Base-by-base conservation (phyloP, 192 early-diverging fungal genomes). In the Podila verticillata region DNA sequence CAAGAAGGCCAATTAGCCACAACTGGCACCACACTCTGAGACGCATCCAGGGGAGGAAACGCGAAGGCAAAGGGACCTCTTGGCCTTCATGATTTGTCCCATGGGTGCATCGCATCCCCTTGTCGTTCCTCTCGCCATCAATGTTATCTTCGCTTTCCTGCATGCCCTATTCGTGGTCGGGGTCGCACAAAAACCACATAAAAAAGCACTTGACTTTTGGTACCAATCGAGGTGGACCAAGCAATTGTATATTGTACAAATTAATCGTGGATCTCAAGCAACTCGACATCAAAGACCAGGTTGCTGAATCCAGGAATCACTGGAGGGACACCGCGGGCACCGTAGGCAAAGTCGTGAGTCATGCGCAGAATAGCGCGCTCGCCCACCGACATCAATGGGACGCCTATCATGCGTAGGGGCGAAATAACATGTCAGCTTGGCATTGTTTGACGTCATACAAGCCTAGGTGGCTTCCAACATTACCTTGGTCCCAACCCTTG, bases 381-480 rank as follows among this genome's bases (percentile, higher is more conserved):
- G 73, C 96, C 96, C 32, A 97, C 74, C 61, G 93, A 95, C 91
- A 99, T 91, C 83, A 96, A 85, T n/a, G 95, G 95, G 61, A 99
- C 96, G 83, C 95, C 97, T 88, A 91, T 87, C 4, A 17, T 39
- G 20, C 15, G 28, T 49, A n/a, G 20, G 4, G 30, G 24, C 7
- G 20, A 19, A 10, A 35, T 58, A 61, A 15, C 13, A 20, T 28
- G 26, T 30, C n/a, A 24, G 8, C 4, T 24, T 24, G 51, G 51
- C n/a, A 54, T 24, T n/a, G 22, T 3, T 54, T 17, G 22, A 7
- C 5, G 51, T 44, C 39, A 54, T 54, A n/a, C n/a, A 44, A 36
- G 39, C 15, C 10, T n/a, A n/a, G n/a, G n/a, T n/a, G n/a, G 10
- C 39, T 34, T 6, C 32, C 6, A 6, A 31, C 65, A 31, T 54